phyloP scores from a whole-genome alignment of 768 basidiomycete species.

The Termitomyces bulborhizus region DNA sequence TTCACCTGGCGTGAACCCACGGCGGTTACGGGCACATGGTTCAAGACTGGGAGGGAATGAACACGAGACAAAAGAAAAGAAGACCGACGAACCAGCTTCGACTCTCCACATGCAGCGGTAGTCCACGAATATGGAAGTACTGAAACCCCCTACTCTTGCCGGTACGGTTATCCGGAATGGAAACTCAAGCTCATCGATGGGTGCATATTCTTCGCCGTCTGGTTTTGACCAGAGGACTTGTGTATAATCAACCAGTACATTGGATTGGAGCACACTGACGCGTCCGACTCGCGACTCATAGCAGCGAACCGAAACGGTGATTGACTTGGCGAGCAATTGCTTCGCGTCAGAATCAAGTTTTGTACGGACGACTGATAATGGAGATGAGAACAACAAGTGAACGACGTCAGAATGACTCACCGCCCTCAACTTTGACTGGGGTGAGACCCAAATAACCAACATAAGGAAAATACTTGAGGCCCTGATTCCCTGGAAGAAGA shows the following conservation, averaged over 20 bases:
- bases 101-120: conserved; percentile 80
- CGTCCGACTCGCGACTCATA: conserved; percentile 72
- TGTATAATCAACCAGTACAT: conserved; percentile 62
- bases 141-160: conserved; percentile 53
- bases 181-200: conserved; percentile 59
- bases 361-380: conserved; percentile 55
- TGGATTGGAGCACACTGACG: conserved; percentile 50
- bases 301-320: conserved; percentile 74
- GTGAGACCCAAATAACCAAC: conserved; percentile 78
- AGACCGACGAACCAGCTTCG: conserved; percentile 59
- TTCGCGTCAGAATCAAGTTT: conserved; percentile 66
- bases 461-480: conserved; percentile 67
- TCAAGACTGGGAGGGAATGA: conserved; percentile 44
- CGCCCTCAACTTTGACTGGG: conserved; percentile 71
- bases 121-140: conserved; percentile 67
- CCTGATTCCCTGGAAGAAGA: conserved; percentile 48
- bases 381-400: conserved; percentile 8
- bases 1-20: conserved; percentile 66
- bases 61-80: conserved; percentile 10
- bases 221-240: conserved; percentile 67
- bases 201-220: conserved; percentile 47
- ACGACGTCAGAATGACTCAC: conserved; percentile 30
- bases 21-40: conserved; percentile 56
- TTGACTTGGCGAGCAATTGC: conserved; percentile 56
- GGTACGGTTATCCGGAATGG: conserved; percentile 72